Base-by-base conservation (phyloP, 768 basidiomycete genomes). In the Phylloporus scabripes region DNA sequence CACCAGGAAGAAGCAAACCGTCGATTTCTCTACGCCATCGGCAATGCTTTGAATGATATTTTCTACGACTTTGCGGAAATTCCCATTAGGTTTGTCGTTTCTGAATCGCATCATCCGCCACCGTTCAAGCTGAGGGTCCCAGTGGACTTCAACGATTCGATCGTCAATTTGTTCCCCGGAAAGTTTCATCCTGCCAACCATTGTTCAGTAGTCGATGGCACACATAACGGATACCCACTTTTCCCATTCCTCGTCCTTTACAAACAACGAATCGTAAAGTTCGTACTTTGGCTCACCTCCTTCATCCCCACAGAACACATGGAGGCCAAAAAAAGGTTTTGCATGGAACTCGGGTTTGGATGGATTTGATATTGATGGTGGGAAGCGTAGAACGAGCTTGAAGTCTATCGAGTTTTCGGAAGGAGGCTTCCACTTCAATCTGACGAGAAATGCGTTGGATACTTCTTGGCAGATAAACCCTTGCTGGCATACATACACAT, bases 331-430 rank as follows among this genome's bases (percentile, higher is more conserved):
- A 4, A 87, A 62, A 1, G 96, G 96, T 65, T 93, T 97, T 10
- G 83, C 83, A 51, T 73, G 74, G 55, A 85, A 87, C 60, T 98
- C 92, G 1, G 92, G 88, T 58, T 81, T 68, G 7, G 69, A 57
- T 0, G 79, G 74, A 45, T 83, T 67, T 20, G 70, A 69, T 14
- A 64, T 62, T 4, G 70, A 66, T 1, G 92, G 81, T 1, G 95
- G 93, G 65, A 98, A 99, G 28, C 92, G 85, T n/a, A 99, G 73
- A 42, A 93, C 79, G 24, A 98, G 84, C 66, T 92, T 92, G 75
- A 99, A 98, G 67, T 99, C 96, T 59, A 98, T 86, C 1, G 93
- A 94, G 65, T 99, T 99, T 63, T 98, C 95, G 2, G 87, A 89
- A 0, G 96, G 93, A 1, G 94, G 93, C 67, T 99, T 99, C 96